phyloP scores from a whole-genome alignment of 331 rosid genomes.

The Saraca asoca region DNA sequence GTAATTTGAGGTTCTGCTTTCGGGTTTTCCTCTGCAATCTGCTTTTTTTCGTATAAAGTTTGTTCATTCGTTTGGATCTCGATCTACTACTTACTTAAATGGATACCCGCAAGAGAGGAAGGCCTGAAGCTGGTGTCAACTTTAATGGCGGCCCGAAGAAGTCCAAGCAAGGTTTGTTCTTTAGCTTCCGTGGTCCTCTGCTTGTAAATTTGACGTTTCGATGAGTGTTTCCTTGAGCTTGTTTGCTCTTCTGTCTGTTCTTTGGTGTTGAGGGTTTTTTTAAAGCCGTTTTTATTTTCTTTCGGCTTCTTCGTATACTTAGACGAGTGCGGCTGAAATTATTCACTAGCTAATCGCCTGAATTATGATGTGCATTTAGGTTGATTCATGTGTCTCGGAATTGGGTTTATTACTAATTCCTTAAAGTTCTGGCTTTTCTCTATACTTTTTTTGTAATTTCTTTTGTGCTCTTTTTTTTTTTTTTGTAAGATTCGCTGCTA shows the following conservation, averaged over 20 bases:
- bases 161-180: constrained; percentile 69
- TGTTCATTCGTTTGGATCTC: constrained; percentile 46
- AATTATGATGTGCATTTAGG: too few species aligned
- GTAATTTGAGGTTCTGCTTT: neutral
- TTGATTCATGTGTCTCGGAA: too few species aligned
- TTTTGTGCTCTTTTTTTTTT: neutral
- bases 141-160: constrained; percentile 76
- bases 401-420: too few species aligned
- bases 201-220: neutral
- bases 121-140: constrained; percentile 55
- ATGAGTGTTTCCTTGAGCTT: neutral
- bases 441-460: neutral
- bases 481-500: neutral
- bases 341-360: too few species aligned
- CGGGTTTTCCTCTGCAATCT: neutral
- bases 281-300: too few species aligned
- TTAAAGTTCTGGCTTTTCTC: too few species aligned
- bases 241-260: neutral
- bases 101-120: constrained; percentile 87
- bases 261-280: neutral
- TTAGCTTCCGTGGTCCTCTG: neutral
- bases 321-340: too few species aligned
- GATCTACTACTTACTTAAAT: constrained; percentile 48
- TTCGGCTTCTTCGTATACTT: too few species aligned
- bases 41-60: neutral